phyloP scores from a whole-genome alignment of 208 protist genomes.

The Crithidia expoeki region DNA sequence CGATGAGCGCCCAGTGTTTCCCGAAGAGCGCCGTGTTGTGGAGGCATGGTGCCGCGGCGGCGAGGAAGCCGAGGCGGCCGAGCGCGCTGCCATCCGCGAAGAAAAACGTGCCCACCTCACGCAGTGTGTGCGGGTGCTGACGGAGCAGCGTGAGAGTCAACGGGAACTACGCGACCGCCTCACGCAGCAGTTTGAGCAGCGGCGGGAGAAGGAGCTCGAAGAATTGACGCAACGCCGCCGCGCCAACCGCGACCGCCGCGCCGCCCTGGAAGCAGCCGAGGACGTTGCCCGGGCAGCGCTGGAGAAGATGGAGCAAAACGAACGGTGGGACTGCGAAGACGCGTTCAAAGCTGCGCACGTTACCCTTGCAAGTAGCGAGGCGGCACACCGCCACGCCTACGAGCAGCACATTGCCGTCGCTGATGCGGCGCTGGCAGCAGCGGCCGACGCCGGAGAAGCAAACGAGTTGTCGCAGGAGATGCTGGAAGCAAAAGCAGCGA shows the following conservation, averaged over 20 bases:
- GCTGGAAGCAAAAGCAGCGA: slow-evolving; percentile 11
- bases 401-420: slow-evolving; percentile 50
- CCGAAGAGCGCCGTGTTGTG: slow-evolving; percentile 82
- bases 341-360: slow-evolving; percentile 28
- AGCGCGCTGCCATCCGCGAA: slow-evolving; percentile 75
- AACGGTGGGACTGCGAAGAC: slow-evolving; percentile 42
- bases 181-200: slow-evolving; percentile 65
- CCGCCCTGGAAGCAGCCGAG: slow-evolving; percentile 41
- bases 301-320: slow-evolving; percentile 47
- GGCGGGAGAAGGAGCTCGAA: slow-evolving; percentile 64
- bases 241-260: slow-evolving; percentile 36
- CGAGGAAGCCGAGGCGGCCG: slow-evolving; percentile 63
- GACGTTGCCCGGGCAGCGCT: slow-evolving; percentile 25
- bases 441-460: neutral
- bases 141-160: slow-evolving; percentile 75
- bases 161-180: slow-evolving; percentile 74
- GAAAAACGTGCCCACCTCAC: slow-evolving; percentile 85
- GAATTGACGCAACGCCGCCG: slow-evolving; percentile 49
- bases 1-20: slow-evolving; percentile 89
- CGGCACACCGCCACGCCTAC: slow-evolving; percentile 41
- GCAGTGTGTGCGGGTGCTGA: slow-evolving; percentile 73
- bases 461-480: neutral
- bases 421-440: slow-evolving; percentile 27
- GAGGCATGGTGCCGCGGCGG: slow-evolving; percentile 85
- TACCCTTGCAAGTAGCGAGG: slow-evolving; percentile 25